Base-by-base conservation (phyloP, 2,329 filamentous ascomycete genomes). In the Pseudocercospora pini-densiflorae region DNA sequence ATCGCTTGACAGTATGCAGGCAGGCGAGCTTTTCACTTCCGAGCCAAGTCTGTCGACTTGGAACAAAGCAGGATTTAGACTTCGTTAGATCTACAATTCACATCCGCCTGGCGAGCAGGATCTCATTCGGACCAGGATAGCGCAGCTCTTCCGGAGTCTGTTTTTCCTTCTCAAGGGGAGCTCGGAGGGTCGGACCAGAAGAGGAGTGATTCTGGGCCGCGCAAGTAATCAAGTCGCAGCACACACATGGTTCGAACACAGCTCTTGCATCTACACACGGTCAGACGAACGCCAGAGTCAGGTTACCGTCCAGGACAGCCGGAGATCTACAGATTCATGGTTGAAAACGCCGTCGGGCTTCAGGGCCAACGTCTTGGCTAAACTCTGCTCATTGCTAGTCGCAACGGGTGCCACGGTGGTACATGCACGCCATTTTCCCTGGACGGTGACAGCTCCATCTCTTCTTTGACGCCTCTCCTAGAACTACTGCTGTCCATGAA, bases 361-460 rank as follows among this genome's bases (percentile, higher is more conserved):
- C 12, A 57, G 43, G 59, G 40, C 59, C 29, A 19, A 33, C 59
- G 24, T 51, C 59, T 36, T 51, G 59, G 59, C 59, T 36, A 51
- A 61, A 61, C 23, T 61, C 59, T 61, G 54, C 54, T 33, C 27
- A 23, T 16, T 29, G 54, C 53, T 58, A 63, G 61, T 36, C 23
- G 16, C 27, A 36, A 59, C 61, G 53, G 31, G 36, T 36, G 33
- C 51, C 43, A 14, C 12, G 14, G 4, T 14, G 51, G n/a, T 29
- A 49, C 40, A 33, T 49, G 45, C 61, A 63, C 29, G 43, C 53
- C 61, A 57, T 58, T 63, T 43, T 49, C 43, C 43, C 24, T n/a
- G 21, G 43, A 27, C 47, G n/a, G 14, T 6, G 29, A 40, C 31
- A 24, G 31, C 43, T 63, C 53, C 61, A 58, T 53, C 27, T 49